Evolutionary conservation across 2,329 filamentous ascomycete species (phyloP).

Genomic region (Pyricularia grisea): DNA sequence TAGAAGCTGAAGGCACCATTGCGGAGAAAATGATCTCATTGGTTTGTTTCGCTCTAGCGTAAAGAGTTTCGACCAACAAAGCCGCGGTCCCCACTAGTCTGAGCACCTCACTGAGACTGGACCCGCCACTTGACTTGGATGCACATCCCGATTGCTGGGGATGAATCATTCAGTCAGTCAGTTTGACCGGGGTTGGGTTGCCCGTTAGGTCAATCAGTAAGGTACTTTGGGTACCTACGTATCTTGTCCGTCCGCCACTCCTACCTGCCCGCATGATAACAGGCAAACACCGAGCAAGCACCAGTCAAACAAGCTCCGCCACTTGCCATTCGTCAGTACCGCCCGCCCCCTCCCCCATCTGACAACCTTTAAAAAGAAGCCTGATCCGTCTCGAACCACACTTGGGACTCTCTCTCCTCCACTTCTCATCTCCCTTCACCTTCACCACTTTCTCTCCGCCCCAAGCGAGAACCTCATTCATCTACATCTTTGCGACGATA

Average conservation of each 20-base stretch:
- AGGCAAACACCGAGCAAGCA: neutral
- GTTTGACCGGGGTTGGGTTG: neutral
- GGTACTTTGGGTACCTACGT: no score
- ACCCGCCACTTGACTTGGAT: neutral
- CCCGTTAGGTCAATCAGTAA: neutral
- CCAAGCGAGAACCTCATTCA: slow-evolving; percentile 13
- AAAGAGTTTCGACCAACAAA: neutral
- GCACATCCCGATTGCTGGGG: neutral
- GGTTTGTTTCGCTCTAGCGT: neutral
- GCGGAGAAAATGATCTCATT: neutral
- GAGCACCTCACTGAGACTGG: neutral
- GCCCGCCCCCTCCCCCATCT: neutral
- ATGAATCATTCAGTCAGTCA: slow-evolving; percentile 4
- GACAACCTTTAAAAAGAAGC: neutral
- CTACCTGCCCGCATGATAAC: neutral
- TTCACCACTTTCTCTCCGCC: slow-evolving; percentile 15
- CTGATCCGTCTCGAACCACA: neutral
- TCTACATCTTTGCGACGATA: slow-evolving; percentile 6
- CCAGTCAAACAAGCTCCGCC: neutral
- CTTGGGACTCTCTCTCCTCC: slow-evolving; percentile 9
- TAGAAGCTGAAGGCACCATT: neutral
- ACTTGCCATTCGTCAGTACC: slow-evolving; percentile 3
- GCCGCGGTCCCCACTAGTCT: slow-evolving; percentile 1
- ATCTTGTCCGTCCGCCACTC: neutral
- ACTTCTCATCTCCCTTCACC: slow-evolving; percentile 12